phyloP scores from a whole-genome alignment of 2,329 filamentous ascomycete genomes.

The Botrytis elliptica region DNA sequence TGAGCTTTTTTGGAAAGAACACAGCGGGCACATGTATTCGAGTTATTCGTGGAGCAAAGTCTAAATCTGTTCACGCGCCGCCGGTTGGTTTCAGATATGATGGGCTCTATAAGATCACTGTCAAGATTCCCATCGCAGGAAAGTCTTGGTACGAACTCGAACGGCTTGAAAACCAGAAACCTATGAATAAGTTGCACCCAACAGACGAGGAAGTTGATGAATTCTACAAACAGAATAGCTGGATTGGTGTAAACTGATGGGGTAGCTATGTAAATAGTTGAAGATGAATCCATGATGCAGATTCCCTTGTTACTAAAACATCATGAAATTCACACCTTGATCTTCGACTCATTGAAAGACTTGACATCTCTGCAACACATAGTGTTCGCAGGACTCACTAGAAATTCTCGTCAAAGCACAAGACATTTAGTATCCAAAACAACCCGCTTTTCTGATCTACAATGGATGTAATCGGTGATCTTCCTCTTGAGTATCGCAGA shows the following conservation, averaged over 20 bases:
- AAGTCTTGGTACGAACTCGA: neutral
- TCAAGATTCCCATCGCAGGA: neutral
- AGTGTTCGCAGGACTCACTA: too few relatives aligned
- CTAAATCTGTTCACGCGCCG: constrained; percentile 44
- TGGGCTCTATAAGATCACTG: constrained; percentile 52
- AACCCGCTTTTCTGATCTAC: neutral
- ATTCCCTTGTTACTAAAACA: neutral
- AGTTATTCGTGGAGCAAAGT: constrained; percentile 49
- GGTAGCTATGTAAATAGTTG: neutral
- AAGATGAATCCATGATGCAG: neutral
- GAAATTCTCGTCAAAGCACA: too few relatives aligned
- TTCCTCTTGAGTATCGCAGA: neutral
- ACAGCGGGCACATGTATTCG: constrained; percentile 43
- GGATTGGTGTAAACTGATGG: neutral
- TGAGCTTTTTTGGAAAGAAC: constrained; percentile 34
- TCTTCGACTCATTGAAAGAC: neutral
- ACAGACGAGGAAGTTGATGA: neutral
- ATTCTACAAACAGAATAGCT: neutral
- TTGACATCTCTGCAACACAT: neutral
- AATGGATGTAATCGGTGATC: neutral
- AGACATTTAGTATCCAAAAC: too few relatives aligned
- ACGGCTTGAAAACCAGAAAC: neutral
- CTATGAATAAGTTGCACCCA: neutral
- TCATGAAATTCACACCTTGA: neutral
- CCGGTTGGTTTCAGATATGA: constrained; percentile 54